phyloP scores from a whole-genome alignment of 1,284 basidiomycete species.

The Microbotryum violaceum region DNA sequence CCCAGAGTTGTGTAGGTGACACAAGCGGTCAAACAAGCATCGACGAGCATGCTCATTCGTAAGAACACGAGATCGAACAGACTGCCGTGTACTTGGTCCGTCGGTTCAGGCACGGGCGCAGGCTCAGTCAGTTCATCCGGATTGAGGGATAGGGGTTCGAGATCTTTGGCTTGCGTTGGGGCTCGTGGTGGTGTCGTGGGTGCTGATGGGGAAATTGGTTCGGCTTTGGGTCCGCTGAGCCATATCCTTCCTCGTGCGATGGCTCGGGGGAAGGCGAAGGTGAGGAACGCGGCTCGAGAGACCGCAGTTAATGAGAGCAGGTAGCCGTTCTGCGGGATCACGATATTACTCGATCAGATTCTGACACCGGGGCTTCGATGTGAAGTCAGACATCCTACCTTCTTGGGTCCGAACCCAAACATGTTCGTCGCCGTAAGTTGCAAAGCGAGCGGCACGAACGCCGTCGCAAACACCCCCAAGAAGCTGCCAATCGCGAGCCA shows the following conservation, averaged over 20 bases:
- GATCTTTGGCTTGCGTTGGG: neutral
- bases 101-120: neutral
- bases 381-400: slow-evolving; percentile 27
- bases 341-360: neutral
- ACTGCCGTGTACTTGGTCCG: slow-evolving; percentile 31
- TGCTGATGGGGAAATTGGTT: slow-evolving; percentile 23
- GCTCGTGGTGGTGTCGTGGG: neutral
- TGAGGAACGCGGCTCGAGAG: slow-evolving; percentile 40
- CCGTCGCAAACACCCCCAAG: slow-evolving; percentile 40
- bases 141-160: neutral
- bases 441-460: slow-evolving; percentile 36
- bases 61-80: slow-evolving; percentile 42
- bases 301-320: slow-evolving; percentile 25
- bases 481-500: slow-evolving; percentile 40
- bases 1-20: slow-evolving; percentile 31
- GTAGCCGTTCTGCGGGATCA: slow-evolving; percentile 21
- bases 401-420: slow-evolving; percentile 37
- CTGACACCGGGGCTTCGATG: slow-evolving; percentile 11
- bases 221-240: neutral
- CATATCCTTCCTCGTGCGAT: slow-evolving; percentile 34
- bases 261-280: slow-evolving; percentile 39
- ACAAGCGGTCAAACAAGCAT: slow-evolving; percentile 38
- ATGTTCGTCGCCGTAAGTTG: slow-evolving; percentile 40
- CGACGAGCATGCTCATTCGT: slow-evolving; percentile 39
- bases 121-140: slow-evolving; percentile 11